Percentiles rank a stretch among this genome's conserved stretches.
phyloP scores from a whole-genome alignment of 257 asterid genomes.

The Scutellaria barbata region DNA sequence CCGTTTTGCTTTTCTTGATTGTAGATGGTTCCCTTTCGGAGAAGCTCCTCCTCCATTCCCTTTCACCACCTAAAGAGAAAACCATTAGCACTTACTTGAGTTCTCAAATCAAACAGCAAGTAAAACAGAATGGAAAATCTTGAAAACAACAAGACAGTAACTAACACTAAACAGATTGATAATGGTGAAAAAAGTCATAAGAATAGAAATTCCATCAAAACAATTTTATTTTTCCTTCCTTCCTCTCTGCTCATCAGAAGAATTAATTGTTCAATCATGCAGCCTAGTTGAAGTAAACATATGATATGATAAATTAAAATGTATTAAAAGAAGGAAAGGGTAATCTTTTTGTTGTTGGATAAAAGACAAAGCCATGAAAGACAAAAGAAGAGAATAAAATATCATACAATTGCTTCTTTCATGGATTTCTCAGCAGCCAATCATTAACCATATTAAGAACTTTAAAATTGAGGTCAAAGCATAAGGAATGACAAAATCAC shows the following conservation, averaged over 20 bases:
- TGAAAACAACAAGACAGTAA: not conserved
- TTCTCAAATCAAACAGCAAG: constrained; percentile 32
- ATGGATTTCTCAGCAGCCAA: constrained; percentile 39
- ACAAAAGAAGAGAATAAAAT: constrained; percentile 46
- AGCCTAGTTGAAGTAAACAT: no score
- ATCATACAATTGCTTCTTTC: constrained; percentile 34
- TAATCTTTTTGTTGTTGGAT: constrained; percentile 24
- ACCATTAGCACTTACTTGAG: constrained; percentile 30
- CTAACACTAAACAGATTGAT: not conserved
- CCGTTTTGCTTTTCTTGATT: constrained; percentile 78
- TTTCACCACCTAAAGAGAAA: constrained; percentile 60
- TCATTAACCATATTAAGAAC: constrained; percentile 34
- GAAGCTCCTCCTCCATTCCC: constrained; percentile 73
- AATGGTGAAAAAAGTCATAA: not conserved
- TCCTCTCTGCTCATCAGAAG: constrained; percentile 28
- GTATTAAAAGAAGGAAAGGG: not conserved
- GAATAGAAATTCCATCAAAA: not conserved
- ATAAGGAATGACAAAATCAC: constrained; percentile 24
- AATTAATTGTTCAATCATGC: constrained; percentile 31
- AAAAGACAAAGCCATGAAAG: constrained; percentile 44
- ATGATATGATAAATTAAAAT: constrained; percentile 23
- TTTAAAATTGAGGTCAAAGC: constrained; percentile 26
- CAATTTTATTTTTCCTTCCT: not conserved
- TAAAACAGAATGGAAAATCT: constrained; percentile 10
- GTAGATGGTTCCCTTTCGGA: constrained; percentile 77